A percentile compares a stretch with the other conserved stretches of the same genome.
Conservation (phyloP, 2,329 filamentous ascomycete species). For the Aspergillus sp. region DNA sequence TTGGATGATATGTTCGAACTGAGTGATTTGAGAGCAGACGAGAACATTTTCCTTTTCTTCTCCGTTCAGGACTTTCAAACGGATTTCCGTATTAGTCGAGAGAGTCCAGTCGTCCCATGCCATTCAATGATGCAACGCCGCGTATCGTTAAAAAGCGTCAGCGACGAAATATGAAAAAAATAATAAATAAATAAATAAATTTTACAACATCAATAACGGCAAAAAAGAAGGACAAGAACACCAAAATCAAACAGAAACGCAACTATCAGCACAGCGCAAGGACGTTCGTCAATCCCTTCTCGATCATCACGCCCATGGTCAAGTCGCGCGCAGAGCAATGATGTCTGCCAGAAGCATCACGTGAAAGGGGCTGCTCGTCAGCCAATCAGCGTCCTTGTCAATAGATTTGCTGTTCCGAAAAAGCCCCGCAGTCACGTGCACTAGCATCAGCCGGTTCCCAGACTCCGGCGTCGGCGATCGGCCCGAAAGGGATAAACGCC, state of each 20-base stretch:
- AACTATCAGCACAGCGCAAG: neutral
- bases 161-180: neutral
- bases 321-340: neutral
- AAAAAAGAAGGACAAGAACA: neutral
- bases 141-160: neutral
- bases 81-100: neutral
- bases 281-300: neutral
- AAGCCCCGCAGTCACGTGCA: neutral
- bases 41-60: conserved; percentile 61
- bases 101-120: neutral
- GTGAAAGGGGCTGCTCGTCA: neutral
- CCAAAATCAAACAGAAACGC: neutral
- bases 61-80: neutral
- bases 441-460: neutral
- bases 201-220: neutral
- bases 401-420: neutral
- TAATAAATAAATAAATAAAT: neutral
- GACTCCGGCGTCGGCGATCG: conserved; percentile 4
- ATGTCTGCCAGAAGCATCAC: conserved; percentile 1
- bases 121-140: neutral
- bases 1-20: conserved; percentile 87
- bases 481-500: neutral
- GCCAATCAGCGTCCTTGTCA: neutral
- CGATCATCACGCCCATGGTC: neutral
- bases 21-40: conserved; percentile 87